phyloP scores from a whole-genome alignment of 2,329 filamentous ascomycete genomes.

The Thermothelomyces thermophilus region DNA sequence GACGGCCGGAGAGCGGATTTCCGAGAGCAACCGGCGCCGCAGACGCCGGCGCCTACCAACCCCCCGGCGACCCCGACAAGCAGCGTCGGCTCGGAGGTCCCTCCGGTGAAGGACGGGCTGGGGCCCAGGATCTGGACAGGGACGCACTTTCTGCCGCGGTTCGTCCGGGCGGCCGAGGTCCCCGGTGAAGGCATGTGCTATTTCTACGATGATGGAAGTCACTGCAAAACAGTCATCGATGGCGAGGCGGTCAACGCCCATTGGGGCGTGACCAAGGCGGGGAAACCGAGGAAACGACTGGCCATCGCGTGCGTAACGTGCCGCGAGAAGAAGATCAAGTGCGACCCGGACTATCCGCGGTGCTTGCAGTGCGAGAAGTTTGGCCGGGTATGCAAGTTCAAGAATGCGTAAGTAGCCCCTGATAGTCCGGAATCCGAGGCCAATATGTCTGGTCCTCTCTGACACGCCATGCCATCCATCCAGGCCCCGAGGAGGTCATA shows the following conservation, averaged over 20 bases:
- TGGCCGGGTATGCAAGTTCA: conserved; percentile 75
- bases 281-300: conserved; percentile 83
- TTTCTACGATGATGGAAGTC: conserved; percentile 77
- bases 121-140: conserved; percentile 66
- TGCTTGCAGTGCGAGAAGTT: conserved; percentile 92
- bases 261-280: conserved; percentile 91
- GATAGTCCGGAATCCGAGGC: neutral
- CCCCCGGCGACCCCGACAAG: conserved; percentile 29
- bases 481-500: conserved; percentile 53
- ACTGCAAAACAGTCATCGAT: conserved; percentile 77
- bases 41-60: conserved; percentile 22
- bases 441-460: neutral
- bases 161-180: conserved; percentile 58
- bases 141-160: conserved; percentile 59
- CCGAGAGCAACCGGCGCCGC: conserved; percentile 26
- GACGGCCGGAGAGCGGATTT: conserved; percentile 26
- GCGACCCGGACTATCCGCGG: conserved; percentile 78
- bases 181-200: conserved; percentile 76
- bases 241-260: conserved; percentile 82
- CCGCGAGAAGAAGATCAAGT: conserved; percentile 96
- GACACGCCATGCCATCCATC: neutral
- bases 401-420: conserved; percentile 65
- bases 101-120: conserved; percentile 51
- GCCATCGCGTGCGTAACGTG: conserved; percentile 92
- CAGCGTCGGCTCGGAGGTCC: conserved; percentile 35